Percentiles rank a stretch among this genome's conserved stretches.
Conservation (phyloP, 441 rosid species). For the Capsella rubella region DNA sequence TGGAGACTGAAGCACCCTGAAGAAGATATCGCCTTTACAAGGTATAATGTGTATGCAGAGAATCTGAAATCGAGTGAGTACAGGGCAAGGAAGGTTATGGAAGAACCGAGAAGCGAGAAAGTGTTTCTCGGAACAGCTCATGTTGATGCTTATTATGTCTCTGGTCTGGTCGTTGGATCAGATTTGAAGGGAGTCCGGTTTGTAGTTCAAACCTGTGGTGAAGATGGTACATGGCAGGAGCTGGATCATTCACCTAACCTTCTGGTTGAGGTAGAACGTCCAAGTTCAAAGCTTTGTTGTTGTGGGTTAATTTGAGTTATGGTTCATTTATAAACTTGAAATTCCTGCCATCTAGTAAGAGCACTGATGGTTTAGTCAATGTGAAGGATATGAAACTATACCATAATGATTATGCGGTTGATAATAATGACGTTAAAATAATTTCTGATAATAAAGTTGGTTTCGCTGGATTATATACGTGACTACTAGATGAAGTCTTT, state of each 20-base stretch:
- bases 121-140: constrained; percentile 68
- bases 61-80: constrained; percentile 39
- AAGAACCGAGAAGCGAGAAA: constrained; percentile 22
- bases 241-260: constrained; percentile 64
- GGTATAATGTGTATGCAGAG: constrained; percentile 68
- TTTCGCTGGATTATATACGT: not conserved
- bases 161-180: constrained; percentile 56
- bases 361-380: not conserved
- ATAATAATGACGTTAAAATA: not conserved
- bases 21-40: constrained; percentile 38
- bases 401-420: not conserved
- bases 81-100: constrained; percentile 32
- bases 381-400: not conserved
- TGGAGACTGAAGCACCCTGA: constrained; percentile 58
- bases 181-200: constrained; percentile 55
- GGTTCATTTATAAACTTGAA: not conserved
- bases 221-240: constrained; percentile 57
- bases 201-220: constrained; percentile 58
- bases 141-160: constrained; percentile 62
- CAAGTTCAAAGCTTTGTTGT: not conserved
- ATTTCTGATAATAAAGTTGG: not conserved
- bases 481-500: not conserved
- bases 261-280: constrained; percentile 50
- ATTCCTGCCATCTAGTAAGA: not conserved
- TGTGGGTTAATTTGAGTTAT: constrained; percentile 34